Evolutionary conservation across 2,329 filamentous ascomycete species (phyloP), one percentile per base, ranked within the genome.

Genomic region (Penicillium sp.): DNA sequence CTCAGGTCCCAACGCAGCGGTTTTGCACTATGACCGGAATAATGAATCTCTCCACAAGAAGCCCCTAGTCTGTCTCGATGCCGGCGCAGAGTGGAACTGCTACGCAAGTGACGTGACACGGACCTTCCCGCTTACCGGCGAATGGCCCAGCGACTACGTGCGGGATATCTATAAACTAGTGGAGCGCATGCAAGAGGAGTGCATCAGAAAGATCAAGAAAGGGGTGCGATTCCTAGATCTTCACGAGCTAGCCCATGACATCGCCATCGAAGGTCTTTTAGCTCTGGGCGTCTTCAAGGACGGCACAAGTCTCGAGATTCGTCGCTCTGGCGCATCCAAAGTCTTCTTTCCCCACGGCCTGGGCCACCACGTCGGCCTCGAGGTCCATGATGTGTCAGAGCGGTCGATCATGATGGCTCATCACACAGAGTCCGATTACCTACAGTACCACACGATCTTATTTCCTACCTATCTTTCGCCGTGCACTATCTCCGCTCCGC

Each of bases 21-120:
- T 89, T 1, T 78, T 96, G 29, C 92, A 96, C 72, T 96, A 96
- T 62, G 82, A 89, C 19, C 81, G 86, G 64, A 95, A 95, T 67
- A 77, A 90, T 57, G 78, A 85, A 63, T 77, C 83, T 0, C 73
- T 92, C 30, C 72, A 73, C 0, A 82, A 82, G 36, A 90, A 92
- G 72, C 81, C 88, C 46, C 86, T 95, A 61, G 72, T 96, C 44
- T 79, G 95, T 49, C 74, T 96, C 16, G 92, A 97, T 64, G 91
- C 89, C 3, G 92, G 89, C 18, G 84, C 80, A 27, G 87, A 90
- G 69, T 88, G 81, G 78, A 69, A 80, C 46, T 86, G 83, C 69
- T 90, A 91, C 61, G 84, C 84, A 30, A 79, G 85, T 28, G 81
- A 85, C 55, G 77, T 92, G 75, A 96, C 91, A 1, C 82, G 92